Base-by-base conservation (phyloP, 192 early-diverging fungal genomes). In the Ambispora gerdemannii region DNA sequence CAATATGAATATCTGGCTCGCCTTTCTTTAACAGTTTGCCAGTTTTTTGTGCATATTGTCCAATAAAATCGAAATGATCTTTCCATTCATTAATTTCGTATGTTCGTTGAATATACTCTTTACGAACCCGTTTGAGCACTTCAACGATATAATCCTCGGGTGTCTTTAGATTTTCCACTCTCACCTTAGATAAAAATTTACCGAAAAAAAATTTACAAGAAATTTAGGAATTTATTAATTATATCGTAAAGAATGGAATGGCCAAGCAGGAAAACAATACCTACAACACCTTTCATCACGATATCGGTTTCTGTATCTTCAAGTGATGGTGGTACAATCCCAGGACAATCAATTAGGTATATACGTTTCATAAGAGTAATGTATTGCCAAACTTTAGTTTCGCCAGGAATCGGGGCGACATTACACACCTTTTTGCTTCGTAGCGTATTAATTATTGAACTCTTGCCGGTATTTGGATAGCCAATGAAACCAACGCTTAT, bases 331-430 rank as follows among this genome's bases (percentile, higher is more conserved):
- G 92, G 91, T 60, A 99, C 97, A 47, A 99, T 91, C 72, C 97
- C 97, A 25, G 97, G 97, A 79, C 97, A 99, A 76, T 99, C 97
- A 75, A 99, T 98, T 51, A 99, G 82, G 75, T 96, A 99, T 70
- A 99, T 99, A 62, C 92, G 90, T 71, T 94, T 94, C 87, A 95
- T 99, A 73, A 99, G 84, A 15, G 96, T 97, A 38, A 99, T 96
- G 79, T 99, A 99, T 82, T 98, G 97, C 97, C 97, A 99, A 66
- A 96, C 91, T 78, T 91, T 83, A 73, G 97, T 99, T 80, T 99
- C 97, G 34, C 97, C 97, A 28, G 97, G 96, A 74, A 98, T 88
- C 1, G 97, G 97, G 7, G 97, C 97, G 7, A 98, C 96, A 52
- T 86, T 97, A 87, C 97, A 99, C 50, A 97, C 95, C 82, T 96